Conservation (phyloP, 148 eudicot species). For the Rhododendron williamsianum region DNA sequence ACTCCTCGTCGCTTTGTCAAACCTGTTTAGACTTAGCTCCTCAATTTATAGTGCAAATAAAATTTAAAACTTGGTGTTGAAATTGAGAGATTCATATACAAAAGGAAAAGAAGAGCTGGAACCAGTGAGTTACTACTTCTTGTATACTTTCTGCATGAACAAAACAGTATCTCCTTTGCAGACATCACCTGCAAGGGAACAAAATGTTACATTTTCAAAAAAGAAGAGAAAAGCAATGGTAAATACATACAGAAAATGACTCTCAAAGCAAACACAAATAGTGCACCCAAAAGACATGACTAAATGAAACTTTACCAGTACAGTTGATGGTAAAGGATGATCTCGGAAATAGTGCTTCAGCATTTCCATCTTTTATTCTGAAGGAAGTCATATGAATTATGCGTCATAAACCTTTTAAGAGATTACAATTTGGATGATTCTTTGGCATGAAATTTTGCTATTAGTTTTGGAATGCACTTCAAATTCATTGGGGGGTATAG, state of each 20-base stretch:
- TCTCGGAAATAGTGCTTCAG: conserved; percentile 64
- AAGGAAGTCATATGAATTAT: conserved; percentile 6
- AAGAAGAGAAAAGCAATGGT: not conserved
- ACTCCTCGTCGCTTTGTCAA: conserved; percentile 47
- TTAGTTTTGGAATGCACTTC: not conserved
- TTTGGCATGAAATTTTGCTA: not conserved
- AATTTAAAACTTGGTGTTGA: not conserved
- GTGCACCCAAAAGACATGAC: not conserved
- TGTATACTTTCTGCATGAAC: conserved; percentile 72
- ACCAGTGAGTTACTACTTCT: conserved; percentile 40
- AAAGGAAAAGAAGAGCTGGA: conserved; percentile 7
- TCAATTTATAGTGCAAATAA: not conserved
- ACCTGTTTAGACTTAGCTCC: conserved; percentile 31
- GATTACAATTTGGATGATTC: not conserved
- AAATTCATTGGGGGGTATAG: not conserved
- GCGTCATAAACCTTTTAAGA: not conserved
- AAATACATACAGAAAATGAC: not conserved
- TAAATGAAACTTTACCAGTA: conserved; percentile 49
- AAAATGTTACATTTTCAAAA: not conserved
- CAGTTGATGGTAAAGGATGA: conserved; percentile 68
- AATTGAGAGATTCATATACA: not conserved
- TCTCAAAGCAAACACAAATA: not conserved
- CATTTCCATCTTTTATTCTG: conserved; percentile 70
- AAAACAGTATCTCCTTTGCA: conserved; percentile 83
- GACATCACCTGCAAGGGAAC: conserved; percentile 62